Percentiles rank a stretch among this genome's conserved stretches.
These are phyloP conservation scores for Gossypium rotundifolium DNA, from an alignment of 345 rosid species.

Conservation along the genomic window DNA sequence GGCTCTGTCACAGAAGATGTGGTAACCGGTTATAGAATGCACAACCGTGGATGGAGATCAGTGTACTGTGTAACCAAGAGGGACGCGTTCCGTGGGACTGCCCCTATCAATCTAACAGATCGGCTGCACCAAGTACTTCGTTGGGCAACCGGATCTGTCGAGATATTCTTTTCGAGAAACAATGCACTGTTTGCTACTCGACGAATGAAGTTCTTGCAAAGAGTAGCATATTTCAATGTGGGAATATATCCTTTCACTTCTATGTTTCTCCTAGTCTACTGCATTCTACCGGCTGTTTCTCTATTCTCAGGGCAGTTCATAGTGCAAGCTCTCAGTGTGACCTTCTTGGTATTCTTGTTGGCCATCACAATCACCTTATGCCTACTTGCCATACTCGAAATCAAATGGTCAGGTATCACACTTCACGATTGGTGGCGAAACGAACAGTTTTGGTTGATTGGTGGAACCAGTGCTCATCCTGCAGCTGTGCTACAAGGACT, in stretches of 20 bases:
- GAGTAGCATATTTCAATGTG: slow-evolving; percentile 63
- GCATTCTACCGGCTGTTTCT: slow-evolving; percentile 63
- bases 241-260: slow-evolving; percentile 89
- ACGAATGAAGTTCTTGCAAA: slow-evolving; percentile 61
- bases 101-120: slow-evolving; percentile 69
- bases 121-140: slow-evolving; percentile 82
- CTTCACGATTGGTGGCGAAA: slow-evolving; percentile 90
- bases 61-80: slow-evolving; percentile 68
- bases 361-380: slow-evolving; percentile 56
- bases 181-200: slow-evolving; percentile 57
- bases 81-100: slow-evolving; percentile 73
- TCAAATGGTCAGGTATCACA: slow-evolving; percentile 73
- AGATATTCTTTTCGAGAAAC: slow-evolving; percentile 73
- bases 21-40: slow-evolving; percentile 76
- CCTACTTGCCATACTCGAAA: slow-evolving; percentile 60
- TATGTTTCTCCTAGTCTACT: slow-evolving; percentile 61
- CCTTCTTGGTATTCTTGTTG: slow-evolving; percentile 48
- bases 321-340: slow-evolving; percentile 49
- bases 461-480: slow-evolving; percentile 80
- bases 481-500: slow-evolving; percentile 78
- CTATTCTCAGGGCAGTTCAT: slow-evolving; percentile 74
- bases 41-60: slow-evolving; percentile 85
- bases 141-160: slow-evolving; percentile 85
- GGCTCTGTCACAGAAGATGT: slow-evolving; percentile 86
- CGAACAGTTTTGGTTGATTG: slow-evolving; percentile 79